A percentile compares a stretch with the other conserved stretches of the same genome.
These are phyloP conservation scores for Nitzschia palea DNA, from an alignment of 108 stramenopile species.

Conservation along the genomic window DNA sequence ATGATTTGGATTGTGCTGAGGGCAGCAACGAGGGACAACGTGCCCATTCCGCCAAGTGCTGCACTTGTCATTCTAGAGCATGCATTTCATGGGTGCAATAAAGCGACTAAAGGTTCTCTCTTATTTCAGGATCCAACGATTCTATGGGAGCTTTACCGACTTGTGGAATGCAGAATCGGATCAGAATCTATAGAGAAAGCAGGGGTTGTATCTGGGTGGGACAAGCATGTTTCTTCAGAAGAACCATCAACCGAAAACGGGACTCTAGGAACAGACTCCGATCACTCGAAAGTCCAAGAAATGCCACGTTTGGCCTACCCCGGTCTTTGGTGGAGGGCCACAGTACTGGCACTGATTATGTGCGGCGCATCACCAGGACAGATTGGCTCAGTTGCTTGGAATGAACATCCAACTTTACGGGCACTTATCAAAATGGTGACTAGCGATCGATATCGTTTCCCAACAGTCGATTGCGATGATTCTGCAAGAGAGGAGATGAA, in stretches of 20 bases:
- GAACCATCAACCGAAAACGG: background rate
- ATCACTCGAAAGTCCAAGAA: background rate
- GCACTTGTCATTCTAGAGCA: constrained; percentile 61
- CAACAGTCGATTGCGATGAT: constrained; percentile 77
- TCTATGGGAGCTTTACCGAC: constrained; percentile 59
- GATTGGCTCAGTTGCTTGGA: constrained; percentile 53
- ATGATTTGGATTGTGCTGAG: constrained; percentile 59
- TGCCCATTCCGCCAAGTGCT: constrained; percentile 21
- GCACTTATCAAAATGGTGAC: constrained; percentile 81
- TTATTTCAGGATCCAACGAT: constrained; percentile 25
- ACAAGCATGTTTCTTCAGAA: background rate
- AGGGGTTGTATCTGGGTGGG: background rate
- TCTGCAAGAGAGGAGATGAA: constrained; percentile 53
- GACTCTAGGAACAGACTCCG: background rate
- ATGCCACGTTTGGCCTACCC: constrained; percentile 53
- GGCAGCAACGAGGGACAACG: constrained; percentile 4
- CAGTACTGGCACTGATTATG: constrained; percentile 57
- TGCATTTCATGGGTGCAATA: constrained; percentile 50
- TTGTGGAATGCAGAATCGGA: constrained; percentile 48
- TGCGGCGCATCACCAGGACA: constrained; percentile 48
- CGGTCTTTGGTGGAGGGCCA: constrained; percentile 76
- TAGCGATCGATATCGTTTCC: constrained; percentile 69
- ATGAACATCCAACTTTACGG: constrained; percentile 57
- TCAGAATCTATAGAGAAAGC: background rate
- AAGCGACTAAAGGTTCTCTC: constrained; percentile 11